These are phyloP conservation scores for Pseudocercospora musae DNA, from an alignment of 2,329 filamentous ascomycete species.

Conservation along the genomic window DNA sequence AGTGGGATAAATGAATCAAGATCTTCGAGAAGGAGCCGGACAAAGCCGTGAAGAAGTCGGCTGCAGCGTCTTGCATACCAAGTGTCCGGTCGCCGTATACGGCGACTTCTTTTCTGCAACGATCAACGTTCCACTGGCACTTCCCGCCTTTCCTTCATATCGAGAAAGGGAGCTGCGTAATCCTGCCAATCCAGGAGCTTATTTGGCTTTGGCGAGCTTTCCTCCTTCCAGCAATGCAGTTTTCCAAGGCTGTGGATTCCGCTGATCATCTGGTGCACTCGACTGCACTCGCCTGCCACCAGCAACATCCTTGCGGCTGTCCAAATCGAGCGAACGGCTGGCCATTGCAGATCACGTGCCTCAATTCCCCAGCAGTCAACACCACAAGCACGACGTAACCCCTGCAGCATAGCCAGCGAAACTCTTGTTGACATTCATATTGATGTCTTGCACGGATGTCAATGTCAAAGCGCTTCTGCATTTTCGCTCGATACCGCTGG, in stretches of 20 bases:
- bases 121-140: not conserved
- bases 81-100: not conserved
- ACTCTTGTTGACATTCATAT: not conserved
- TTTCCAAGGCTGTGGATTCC: not conserved
- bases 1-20: constrained; percentile 5
- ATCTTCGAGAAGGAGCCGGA: constrained; percentile 8
- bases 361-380: not conserved
- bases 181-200: not conserved
- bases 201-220: not conserved
- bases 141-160: not conserved
- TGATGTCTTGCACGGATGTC: not conserved
- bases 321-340: not conserved
- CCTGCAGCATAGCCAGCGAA: not conserved
- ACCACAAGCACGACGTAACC: not conserved
- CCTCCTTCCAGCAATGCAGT: not conserved
- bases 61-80: not conserved
- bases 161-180: not conserved
- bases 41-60: constrained; percentile 6
- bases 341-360: not conserved
- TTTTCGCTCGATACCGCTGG: not conserved
- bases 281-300: not conserved
- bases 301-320: not conserved
- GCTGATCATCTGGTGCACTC: not conserved
- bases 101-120: not conserved
- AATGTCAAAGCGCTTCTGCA: not conserved